phyloP scores from a whole-genome alignment of 257 asterid genomes.

The Solanum habrochaites region DNA sequence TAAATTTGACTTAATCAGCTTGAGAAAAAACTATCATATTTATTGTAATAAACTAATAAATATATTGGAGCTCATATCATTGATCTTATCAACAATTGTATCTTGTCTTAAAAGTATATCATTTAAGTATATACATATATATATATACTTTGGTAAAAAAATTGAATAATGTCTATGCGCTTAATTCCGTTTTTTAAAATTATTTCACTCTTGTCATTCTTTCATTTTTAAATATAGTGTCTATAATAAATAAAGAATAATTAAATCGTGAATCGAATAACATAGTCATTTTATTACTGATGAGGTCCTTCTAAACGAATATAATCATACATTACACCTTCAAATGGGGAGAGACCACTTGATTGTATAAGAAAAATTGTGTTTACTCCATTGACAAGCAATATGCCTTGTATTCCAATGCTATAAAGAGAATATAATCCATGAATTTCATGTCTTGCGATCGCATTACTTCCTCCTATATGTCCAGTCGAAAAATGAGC shows the following conservation, averaged over 20 bases:
- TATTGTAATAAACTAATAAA: too few species aligned
- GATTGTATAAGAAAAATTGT: constrained; percentile 28
- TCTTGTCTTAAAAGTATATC: too few species aligned
- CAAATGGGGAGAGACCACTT: background rate
- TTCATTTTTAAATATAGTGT: background rate
- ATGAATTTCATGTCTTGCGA: constrained; percentile 46
- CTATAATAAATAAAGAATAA: background rate
- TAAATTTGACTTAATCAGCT: too few species aligned
- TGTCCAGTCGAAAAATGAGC: constrained; percentile 27
- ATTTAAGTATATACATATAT: too few species aligned
- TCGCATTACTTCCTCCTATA: constrained; percentile 35
- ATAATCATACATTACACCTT: constrained; percentile 44
- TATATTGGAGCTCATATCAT: too few species aligned
- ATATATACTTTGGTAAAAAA: too few species aligned
- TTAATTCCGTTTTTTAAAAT: too few species aligned
- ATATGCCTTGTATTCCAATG: constrained; percentile 10
- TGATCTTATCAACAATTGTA: too few species aligned
- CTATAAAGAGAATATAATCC: constrained; percentile 3
- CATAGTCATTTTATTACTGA: background rate
- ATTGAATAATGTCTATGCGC: too few species aligned
- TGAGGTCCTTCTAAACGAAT: constrained; percentile 33
- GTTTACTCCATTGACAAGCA: constrained; percentile 25
- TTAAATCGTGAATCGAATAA: background rate
- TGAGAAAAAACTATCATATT: too few species aligned
- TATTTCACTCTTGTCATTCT: background rate